Evolutionary conservation across 495 filamentous ascomycete species (phyloP), one percentile per base, ranked within the genome.

Genomic region (Haplographium delicatum): DNA sequence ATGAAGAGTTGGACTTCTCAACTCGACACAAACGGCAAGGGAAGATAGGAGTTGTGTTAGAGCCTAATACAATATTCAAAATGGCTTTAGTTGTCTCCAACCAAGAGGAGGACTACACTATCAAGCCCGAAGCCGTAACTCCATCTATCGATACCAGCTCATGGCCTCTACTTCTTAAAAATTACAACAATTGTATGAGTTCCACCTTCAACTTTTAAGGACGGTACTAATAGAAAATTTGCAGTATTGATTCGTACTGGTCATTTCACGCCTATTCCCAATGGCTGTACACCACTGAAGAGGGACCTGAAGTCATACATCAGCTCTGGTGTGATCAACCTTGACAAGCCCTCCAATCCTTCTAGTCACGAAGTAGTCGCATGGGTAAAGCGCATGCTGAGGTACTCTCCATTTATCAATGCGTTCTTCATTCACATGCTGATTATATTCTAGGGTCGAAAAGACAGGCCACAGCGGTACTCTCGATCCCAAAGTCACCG

Each of bases 381-480:
- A 47, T 98, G 93, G 94, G 83, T 96, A 51, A 98, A 98, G 83
- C 81, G 90, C 48, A 96, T 97, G 57, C 74, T 98, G 38, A 84
- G 88, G 88, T 94, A 80, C 38, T 5, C 23, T 7, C 16, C 6
- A 25, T 25, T 22, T 19, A 10, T 19, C 13, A 15, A 41, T 15
- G 22, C 1, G 5, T 45, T 23, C 4, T 25, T 2, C 22, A 11
- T 23, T 10, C 26, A 13, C 7, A 26, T 51, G 39, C 53, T 57
- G 48, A 60, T 27, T 42, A 8, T 0, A 35, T 42, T 4, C 28
- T 57, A 93, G 91, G 65, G 84, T 89, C 47, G 90, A 97, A 64
- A 96, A 97, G 72, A 97, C 94, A 46, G 93, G 93, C 49, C 93
- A 98, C 74, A 94, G 88, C 58, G 93, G 93, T 62, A 98, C 93